Evolutionary conservation across 805 yeast species (phyloP), one percentile per base, ranked within the genome.

Genomic region (Wickerhamomyces rabaulensis): DNA sequence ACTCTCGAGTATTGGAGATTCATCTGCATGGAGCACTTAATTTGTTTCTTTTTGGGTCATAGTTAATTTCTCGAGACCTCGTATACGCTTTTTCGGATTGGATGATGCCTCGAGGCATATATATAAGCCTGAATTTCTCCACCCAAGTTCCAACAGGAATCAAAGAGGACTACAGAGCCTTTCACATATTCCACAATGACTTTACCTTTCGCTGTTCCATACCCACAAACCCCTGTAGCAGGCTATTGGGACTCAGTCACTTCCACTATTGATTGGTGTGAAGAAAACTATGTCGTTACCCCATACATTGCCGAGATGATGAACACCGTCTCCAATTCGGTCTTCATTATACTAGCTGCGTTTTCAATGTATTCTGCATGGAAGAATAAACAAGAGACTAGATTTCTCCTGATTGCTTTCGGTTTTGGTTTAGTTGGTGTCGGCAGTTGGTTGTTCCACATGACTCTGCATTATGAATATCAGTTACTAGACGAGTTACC

Each of bases 191-290:
- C 15, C 9, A 51, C 8, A 9, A 49, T 42, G 47, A 69, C 68
- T 71, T 66, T 74, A 29, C 79, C 79, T n/a, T 74, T 74, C 61
- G 75, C 78, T 10, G 49, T 61, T 52, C 77, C 80, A 4, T 80
- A 80, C 56, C 84, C 87, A 2, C 71, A 72, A 9, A 78, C 73
- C 27, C 77, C 78, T 37, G 53, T 61, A 19, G 49, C 64, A 17
- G 91, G 90, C 1, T 82, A 64, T 61, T 87, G 96, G 96, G 94
- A 94, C 0, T 66, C 70, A 3, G 86, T 86, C 2, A 89, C 97
- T 0, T 79, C 96, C 35, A 91, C 97, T n/a, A 92, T 92, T 39
- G 98, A 91, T 61, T 91, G 98, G 98, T 91, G 98, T 68, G 98
- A 91, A 61, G 98, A 92, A 65, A 91, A 91, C 68, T 91, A 91